Base-by-base conservation (phyloP, 331 rosid species). In the Pyracantha coccinea region DNA sequence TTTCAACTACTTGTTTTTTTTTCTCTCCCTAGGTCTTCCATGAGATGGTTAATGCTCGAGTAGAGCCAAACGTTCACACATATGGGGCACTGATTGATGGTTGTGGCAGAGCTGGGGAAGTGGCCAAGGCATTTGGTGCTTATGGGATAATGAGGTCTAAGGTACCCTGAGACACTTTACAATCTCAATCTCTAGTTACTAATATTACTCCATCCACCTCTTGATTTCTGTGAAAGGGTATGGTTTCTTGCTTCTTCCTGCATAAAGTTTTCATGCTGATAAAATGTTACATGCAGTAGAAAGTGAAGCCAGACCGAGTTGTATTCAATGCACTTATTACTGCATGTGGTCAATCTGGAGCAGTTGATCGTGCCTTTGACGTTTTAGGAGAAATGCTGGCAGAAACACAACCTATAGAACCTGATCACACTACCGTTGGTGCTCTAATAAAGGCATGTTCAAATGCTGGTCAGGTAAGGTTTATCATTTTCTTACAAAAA, bases 271-370 rank as follows among this genome's bases (percentile, higher is more conserved):
- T 81, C 82, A 41, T 79, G 81, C 89, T 89, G 88, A 88, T 90
- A 78, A 86, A 79, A 83, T 84, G 85, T 80, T 86, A 47, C 80
- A 88, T 90, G 97, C 99, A 92, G 97, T 95, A 95, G 99, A 95
- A 92, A 19, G 97, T 95, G 96, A 90, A 95, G 97, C 96, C 99
- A 86, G 99, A 95, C 79, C 95, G 99, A 67, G 97, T 92, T 87
- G 93, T 95, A 86, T 95, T 90, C 97, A 95, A 95, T 87, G 97
- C 99, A 24, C 97, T 95, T 80, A 95, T 95, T 70, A 86, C 97
- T 77, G 99, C 99, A 54, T 95, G 99, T 81, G 97, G 96, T 62
- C 88, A 90, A 75, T 86, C 99, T 67, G 97, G 99, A 84, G 96
- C 99, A 52, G 96, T 92, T 79, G 91, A 92, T 82, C 99, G 99